Percentiles rank a stretch among this genome's conserved stretches.
Evolutionary conservation across 139 green algal genomes (phyloP).

Genomic region (Zygnema cylindricum): DNA sequence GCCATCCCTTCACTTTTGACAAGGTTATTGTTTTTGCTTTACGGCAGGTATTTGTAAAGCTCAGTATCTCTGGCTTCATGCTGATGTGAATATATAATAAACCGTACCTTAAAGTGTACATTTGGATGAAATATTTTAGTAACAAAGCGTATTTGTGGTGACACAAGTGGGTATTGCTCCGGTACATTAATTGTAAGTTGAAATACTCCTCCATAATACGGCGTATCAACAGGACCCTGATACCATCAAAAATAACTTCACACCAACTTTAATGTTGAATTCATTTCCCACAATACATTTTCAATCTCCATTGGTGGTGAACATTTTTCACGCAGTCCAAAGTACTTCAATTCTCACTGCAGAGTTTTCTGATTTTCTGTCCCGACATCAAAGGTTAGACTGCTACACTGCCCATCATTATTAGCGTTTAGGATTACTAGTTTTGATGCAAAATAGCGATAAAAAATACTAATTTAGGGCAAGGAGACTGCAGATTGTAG

Average conservation of each 20-base stretch:
- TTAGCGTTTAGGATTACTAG: no score
- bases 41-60: no score
- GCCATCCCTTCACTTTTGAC: no score
- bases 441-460: no score
- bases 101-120: slow-evolving; percentile 65
- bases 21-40: no score
- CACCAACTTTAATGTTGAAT: not conserved
- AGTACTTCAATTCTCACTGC: not conserved
- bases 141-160: slow-evolving; percentile 76
- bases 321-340: not conserved
- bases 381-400: no score
- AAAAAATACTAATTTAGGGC: no score
- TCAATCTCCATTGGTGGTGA: not conserved
- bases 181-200: slow-evolving; percentile 83
- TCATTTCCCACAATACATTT: not conserved
- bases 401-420: no score
- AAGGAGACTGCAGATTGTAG: no score
- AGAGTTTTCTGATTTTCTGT: not conserved
- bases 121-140: slow-evolving; percentile 97
- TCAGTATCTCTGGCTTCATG: no score
- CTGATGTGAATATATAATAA: no score
- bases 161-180: slow-evolving; percentile 87
- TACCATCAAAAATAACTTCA: not conserved
- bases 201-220: slow-evolving; percentile 86
- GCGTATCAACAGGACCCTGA: slow-evolving; percentile 81